phyloP scores from a whole-genome alignment of 352 stramenopile species.

The Globisporangium recalcitrans region DNA sequence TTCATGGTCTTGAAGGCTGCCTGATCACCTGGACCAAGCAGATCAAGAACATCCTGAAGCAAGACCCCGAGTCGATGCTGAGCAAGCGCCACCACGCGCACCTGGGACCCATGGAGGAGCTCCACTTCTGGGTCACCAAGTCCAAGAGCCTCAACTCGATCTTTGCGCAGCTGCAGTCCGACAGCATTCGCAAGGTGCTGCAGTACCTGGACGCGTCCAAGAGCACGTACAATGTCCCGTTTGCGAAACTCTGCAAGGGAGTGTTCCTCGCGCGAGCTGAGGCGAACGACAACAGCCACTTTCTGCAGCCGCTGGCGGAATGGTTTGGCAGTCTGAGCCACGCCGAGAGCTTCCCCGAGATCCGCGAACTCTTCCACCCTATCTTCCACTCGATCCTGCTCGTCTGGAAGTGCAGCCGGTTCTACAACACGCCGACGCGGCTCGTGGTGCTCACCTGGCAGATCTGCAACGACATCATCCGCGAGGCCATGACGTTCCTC shows the following conservation, averaged over 20 bases:
- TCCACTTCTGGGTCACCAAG: constrained; percentile 86
- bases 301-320: constrained; percentile 67
- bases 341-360: constrained; percentile 36
- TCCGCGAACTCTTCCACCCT: constrained; percentile 75
- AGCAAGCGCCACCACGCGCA: constrained; percentile 49
- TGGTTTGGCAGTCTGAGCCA: constrained; percentile 49
- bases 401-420: constrained; percentile 88
- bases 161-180: constrained; percentile 87
- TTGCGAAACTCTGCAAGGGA: constrained; percentile 91
- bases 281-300: constrained; percentile 85
- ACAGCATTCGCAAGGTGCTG: constrained; percentile 81
- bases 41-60: constrained; percentile 91
- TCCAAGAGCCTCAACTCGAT: constrained; percentile 87
- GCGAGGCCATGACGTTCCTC: constrained; percentile 61
- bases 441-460: constrained; percentile 87
- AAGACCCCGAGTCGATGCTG: constrained; percentile 79
- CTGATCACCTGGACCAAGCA: constrained; percentile 94
- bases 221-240: constrained; percentile 90
- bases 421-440: constrained; percentile 88
- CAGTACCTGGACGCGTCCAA: constrained; percentile 86
- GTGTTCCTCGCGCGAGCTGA: constrained; percentile 85
- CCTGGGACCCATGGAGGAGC: constrained; percentile 82
- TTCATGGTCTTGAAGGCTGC: constrained; percentile 83
- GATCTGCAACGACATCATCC: constrained; percentile 88
- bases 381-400: constrained; percentile 87